phyloP scores from a whole-genome alignment of 768 basidiomycete species.

The Phylloporus sp. region DNA sequence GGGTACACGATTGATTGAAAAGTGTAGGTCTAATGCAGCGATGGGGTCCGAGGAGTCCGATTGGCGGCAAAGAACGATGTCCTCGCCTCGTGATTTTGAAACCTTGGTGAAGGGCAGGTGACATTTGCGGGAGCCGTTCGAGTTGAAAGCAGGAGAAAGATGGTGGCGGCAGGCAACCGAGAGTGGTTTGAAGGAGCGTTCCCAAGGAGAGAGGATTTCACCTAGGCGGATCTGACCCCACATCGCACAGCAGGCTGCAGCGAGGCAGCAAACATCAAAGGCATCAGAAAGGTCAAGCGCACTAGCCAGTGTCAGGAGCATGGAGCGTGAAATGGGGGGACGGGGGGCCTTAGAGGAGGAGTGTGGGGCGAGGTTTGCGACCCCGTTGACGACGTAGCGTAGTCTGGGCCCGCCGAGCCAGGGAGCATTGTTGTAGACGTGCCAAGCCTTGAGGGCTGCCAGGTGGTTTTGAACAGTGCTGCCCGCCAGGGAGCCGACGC shows the following conservation, averaged over 20 bases:
- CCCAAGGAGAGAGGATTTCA: not conserved
- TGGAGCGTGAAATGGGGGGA: conserved; percentile 18
- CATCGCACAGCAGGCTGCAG: not conserved
- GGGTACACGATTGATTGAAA: conserved; percentile 1
- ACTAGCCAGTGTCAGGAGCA: conserved; percentile 12
- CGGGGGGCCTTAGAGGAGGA: conserved; percentile 4
- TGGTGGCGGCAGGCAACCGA: not conserved
- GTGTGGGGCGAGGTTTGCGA: conserved; percentile 22
- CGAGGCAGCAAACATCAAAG: not conserved
- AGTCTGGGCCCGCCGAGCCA: conserved; percentile 23
- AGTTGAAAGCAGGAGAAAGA: not conserved
- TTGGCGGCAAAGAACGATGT: conserved; percentile 33
- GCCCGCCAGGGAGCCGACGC: not conserved
- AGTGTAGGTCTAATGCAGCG: conserved; percentile 8
- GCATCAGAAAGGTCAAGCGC: not conserved
- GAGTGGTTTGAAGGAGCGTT: not conserved
- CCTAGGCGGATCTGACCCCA: conserved; percentile 1
- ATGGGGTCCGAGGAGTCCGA: conserved; percentile 18
- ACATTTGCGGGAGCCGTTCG: not conserved
- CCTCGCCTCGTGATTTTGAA: conserved; percentile 22
- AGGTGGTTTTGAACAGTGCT: not conserved
- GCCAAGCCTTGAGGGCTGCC: conserved; percentile 30
- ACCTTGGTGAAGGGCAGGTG: conserved; percentile 17
- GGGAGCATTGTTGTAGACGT: conserved; percentile 22
- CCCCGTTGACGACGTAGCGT: conserved; percentile 21